Evolutionary conservation across 495 filamentous ascomycete species (phyloP), one percentile per base, ranked within the genome.

Genomic region (Aspergillus avenaceus): DNA sequence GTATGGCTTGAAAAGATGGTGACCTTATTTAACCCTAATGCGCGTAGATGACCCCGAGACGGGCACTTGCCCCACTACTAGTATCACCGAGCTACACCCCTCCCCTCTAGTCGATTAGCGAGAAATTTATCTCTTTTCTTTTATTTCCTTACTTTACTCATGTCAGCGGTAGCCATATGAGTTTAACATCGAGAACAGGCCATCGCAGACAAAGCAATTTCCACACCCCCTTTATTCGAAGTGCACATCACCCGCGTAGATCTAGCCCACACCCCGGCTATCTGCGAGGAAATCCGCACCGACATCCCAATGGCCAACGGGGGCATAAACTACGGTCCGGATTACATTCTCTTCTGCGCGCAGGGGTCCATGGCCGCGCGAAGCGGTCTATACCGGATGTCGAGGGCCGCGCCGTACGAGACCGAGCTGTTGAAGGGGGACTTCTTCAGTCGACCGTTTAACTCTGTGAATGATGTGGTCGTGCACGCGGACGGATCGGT

Each of bases 381-480:
- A 5, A 75, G 76, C 7, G 81, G 80, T 1, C 60, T 85, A 13
- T 79, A 70, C 47, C 60, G 69, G 37, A 77, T 80, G 71, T 68
- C 69, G 8, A 38, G 25, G 12, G 36, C 42, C 0, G 0, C 56
- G 12, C 26, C 72, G 53, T 31, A 67, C 19, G 58, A 52, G 4
- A 27, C 58, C 0, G 34, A 55, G 13, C 21, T 61, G 3, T 14
- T 62, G 12, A 41, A 49, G 11, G 73, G 72, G 21, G 79, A 80
- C 48, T 85, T 72, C 54, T 70, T 76, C 37, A 79, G 81, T 14
- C 73, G 79, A 18, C 76, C 77, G 24, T 84, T 85, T 63, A 84
- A 82, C 52, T 79, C 77, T 11, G 66, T 83, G 21, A 84, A 84
- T 47, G 81, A 86, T 58, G 70, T 78, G 0, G 68, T 73, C 5